phyloP scores from a whole-genome alignment of 2,329 filamentous ascomycete genomes.

The Niveomyces coronatus region DNA sequence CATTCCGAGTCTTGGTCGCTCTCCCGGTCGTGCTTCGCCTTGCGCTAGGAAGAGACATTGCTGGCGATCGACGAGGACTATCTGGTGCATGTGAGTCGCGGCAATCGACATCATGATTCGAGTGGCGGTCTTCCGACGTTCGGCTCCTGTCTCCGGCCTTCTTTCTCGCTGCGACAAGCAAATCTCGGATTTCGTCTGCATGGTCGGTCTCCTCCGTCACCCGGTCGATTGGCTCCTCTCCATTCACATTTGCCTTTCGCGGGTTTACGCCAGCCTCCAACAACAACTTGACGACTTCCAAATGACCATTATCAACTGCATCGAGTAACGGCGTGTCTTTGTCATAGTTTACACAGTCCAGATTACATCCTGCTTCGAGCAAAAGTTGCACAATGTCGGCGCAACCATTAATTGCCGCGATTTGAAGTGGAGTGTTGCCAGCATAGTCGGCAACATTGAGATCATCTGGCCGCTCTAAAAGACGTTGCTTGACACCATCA shows the following conservation, averaged over 20 bases:
- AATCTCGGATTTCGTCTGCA: slow-evolving; percentile 64
- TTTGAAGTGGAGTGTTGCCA: slow-evolving; percentile 91
- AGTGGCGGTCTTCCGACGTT: slow-evolving; percentile 48
- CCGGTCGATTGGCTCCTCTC: slow-evolving; percentile 82
- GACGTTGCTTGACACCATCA: slow-evolving; percentile 63
- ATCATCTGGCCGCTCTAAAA: slow-evolving; percentile 74
- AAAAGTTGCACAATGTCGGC: slow-evolving; percentile 80
- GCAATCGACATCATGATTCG: slow-evolving; percentile 31
- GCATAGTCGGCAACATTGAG: slow-evolving; percentile 86
- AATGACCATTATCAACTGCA: slow-evolving; percentile 88
- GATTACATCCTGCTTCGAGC: slow-evolving; percentile 72
- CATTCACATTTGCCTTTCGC: slow-evolving; percentile 80
- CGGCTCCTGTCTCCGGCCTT: slow-evolving; percentile 42
- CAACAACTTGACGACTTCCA: slow-evolving; percentile 77
- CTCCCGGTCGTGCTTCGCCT: slow-evolving; percentile 46
- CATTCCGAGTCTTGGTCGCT: slow-evolving; percentile 54
- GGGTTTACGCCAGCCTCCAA: slow-evolving; percentile 85
- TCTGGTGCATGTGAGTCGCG: slow-evolving; percentile 45
- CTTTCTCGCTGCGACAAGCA: slow-evolving; percentile 51
- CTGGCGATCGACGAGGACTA: slow-evolving; percentile 48
- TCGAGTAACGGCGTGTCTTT: slow-evolving; percentile 92
- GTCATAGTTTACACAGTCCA: slow-evolving; percentile 69
- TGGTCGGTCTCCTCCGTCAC: slow-evolving; percentile 67
- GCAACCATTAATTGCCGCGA: slow-evolving; percentile 79
- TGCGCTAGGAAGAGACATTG: slow-evolving; percentile 29